Evolutionary conservation across 768 basidiomycete genomes (phyloP).

Genomic region (Erythrobasidium yunnanense): DNA sequence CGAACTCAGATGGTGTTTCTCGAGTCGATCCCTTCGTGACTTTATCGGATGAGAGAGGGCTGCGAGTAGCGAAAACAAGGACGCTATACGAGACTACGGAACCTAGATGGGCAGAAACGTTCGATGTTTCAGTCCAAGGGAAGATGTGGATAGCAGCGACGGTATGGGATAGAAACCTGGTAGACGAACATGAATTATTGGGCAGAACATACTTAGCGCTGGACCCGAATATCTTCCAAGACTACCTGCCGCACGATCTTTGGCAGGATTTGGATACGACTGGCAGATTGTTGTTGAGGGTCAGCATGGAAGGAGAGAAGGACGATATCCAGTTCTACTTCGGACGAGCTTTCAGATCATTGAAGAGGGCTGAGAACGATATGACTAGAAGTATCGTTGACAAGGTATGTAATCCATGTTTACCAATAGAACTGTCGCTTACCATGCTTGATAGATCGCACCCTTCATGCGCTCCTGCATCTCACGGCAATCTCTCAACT

Average conservation of each 20-base stretch:
- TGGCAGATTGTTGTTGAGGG: slow-evolving; percentile 70
- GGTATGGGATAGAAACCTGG: slow-evolving; percentile 73
- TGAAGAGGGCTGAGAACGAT: slow-evolving; percentile 86
- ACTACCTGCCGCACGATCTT: slow-evolving; percentile 78
- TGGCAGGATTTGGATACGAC: slow-evolving; percentile 51
- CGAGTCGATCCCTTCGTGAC: slow-evolving; percentile 88
- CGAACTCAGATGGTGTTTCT: slow-evolving; percentile 55
- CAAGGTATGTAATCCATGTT: slow-evolving; percentile 53
- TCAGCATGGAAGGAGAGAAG: slow-evolving; percentile 98
- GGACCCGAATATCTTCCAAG: slow-evolving; percentile 74
- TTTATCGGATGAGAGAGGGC: slow-evolving; percentile 80
- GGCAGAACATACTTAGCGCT: slow-evolving; percentile 85
- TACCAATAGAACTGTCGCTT: not conserved
- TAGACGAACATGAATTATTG: slow-evolving; percentile 58
- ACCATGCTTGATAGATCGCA: slow-evolving; percentile 57
- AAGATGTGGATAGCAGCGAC: slow-evolving; percentile 96
- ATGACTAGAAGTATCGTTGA: slow-evolving; percentile 95
- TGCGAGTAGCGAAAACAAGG: slow-evolving; percentile 81
- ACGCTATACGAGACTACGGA: slow-evolving; percentile 82
- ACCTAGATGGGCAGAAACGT: slow-evolving; percentile 97
- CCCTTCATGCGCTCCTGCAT: slow-evolving; percentile 81
- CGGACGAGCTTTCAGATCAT: slow-evolving; percentile 74
- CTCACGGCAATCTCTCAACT: slow-evolving; percentile 63
- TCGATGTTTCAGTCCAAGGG: slow-evolving; percentile 85
- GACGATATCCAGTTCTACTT: slow-evolving; percentile 97